A percentile compares a stretch with the other conserved stretches of the same genome.
phyloP scores from a whole-genome alignment of 2,329 filamentous ascomycete species.

The Davidsoniella neocaledoniae region DNA sequence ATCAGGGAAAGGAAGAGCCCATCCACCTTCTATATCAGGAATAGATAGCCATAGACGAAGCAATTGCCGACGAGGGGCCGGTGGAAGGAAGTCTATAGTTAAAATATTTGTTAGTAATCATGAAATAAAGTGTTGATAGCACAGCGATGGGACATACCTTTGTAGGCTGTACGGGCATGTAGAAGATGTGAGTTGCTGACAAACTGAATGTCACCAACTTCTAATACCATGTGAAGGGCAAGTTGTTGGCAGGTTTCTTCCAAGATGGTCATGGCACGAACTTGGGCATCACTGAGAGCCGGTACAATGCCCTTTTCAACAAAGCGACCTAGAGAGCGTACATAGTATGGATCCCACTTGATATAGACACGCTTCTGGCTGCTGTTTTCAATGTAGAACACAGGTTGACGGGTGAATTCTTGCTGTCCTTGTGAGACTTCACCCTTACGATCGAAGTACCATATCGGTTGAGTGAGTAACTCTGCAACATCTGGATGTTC shows the following conservation, averaged over 20 bases:
- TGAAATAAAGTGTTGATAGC: not conserved
- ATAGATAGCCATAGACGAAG: constrained; percentile 75
- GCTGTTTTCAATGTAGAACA: constrained; percentile 62
- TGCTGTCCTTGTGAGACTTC: constrained; percentile 61
- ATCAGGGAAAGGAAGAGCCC: constrained; percentile 70
- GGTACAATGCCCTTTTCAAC: constrained; percentile 58
- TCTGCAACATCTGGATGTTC: constrained; percentile 66
- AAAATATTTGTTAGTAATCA: not conserved
- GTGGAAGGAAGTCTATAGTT: constrained; percentile 36
- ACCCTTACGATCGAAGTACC: constrained; percentile 88
- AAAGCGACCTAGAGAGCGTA: constrained; percentile 59
- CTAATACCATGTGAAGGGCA: constrained; percentile 69
- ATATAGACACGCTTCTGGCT: constrained; percentile 36
- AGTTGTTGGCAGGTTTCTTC: constrained; percentile 60
- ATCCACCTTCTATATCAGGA: constrained; percentile 68
- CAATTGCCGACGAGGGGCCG: constrained; percentile 55
- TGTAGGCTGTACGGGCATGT: constrained; percentile 69
- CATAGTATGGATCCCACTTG: constrained; percentile 86
- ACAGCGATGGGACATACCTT: constrained; percentile 15
- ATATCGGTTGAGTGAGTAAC: constrained; percentile 58
- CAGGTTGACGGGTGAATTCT: constrained; percentile 52
- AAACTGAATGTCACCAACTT: constrained; percentile 80
- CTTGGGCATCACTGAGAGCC: constrained; percentile 49
- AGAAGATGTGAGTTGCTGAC: constrained; percentile 64
- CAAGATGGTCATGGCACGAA: constrained; percentile 40